A percentile compares a stretch with the other conserved stretches of the same genome.
Evolutionary conservation across 2,329 filamentous ascomycete species (phyloP).

Genomic region (Phialocephala subalpina): DNA sequence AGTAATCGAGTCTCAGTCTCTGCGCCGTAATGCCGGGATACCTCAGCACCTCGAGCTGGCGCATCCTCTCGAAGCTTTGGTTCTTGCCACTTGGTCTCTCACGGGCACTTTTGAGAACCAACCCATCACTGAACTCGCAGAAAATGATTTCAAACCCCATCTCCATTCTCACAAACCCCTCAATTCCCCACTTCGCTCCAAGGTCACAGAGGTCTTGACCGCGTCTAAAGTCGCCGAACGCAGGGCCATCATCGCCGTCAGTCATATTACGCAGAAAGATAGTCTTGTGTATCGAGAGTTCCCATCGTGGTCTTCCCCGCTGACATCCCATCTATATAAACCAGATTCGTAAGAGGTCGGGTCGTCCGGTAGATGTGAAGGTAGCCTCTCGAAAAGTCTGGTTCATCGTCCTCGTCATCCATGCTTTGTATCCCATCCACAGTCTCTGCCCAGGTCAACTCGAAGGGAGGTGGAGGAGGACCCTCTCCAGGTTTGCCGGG

Average conservation of each 20-base stretch:
- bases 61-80: constrained; percentile 17
- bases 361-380: constrained; percentile 14
- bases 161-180: constrained; percentile 73
- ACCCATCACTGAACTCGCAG: constrained; percentile 61
- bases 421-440: constrained; percentile 8
- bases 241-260: no score
- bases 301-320: constrained; percentile 14
- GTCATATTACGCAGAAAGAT: no score
- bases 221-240: background rate
- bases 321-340: constrained; percentile 11
- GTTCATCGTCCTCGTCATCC: constrained; percentile 13
- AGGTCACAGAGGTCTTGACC: constrained; percentile 54
- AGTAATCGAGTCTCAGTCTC: constrained; percentile 40
- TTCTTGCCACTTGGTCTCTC: constrained; percentile 12
- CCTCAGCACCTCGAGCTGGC: constrained; percentile 45
- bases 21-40: constrained; percentile 53
- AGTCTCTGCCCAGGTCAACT: constrained; percentile 12
- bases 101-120: constrained; percentile 29
- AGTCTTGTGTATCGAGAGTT: constrained; percentile 14
- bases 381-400: constrained; percentile 6
- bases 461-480: constrained; percentile 10
- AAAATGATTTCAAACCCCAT: constrained; percentile 75
- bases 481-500: no score
- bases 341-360: background rate
- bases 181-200: constrained; percentile 60